A percentile compares a stretch with the other conserved stretches of the same genome.
phyloP scores from a whole-genome alignment of 306 rosid species.

The Comarum palustre region DNA sequence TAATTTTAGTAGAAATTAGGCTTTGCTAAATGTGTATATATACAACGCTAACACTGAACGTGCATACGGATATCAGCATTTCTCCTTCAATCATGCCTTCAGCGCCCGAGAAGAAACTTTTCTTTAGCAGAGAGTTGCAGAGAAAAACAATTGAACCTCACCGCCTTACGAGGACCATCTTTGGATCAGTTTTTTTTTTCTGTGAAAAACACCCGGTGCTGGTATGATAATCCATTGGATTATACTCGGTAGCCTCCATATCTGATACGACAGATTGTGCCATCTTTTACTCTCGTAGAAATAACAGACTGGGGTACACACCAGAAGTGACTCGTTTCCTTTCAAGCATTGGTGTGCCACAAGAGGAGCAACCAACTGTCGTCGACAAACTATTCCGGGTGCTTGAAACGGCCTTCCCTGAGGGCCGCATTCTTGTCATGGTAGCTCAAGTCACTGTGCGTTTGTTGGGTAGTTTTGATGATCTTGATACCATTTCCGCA shows the following conservation, averaged over 20 bases:
- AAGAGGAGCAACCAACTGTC: background rate
- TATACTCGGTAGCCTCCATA: background rate
- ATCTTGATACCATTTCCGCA: background rate
- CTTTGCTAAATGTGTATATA: no score
- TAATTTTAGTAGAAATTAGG: no score
- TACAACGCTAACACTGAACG: no score
- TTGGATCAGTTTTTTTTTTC: no score
- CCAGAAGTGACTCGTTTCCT: background rate
- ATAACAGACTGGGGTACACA: background rate
- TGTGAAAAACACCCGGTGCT: no score
- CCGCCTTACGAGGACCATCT: no score
- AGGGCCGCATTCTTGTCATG: background rate
- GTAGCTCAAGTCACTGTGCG: background rate
- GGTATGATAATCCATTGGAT: background rate
- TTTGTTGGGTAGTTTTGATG: background rate
- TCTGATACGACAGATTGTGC: background rate
- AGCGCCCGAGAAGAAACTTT: no score
- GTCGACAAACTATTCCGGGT: background rate
- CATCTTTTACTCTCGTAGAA: background rate
- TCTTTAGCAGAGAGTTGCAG: no score
- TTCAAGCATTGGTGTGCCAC: background rate
- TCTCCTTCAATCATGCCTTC: no score
- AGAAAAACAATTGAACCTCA: no score
- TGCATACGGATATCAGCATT: no score
- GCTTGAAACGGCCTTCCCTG: background rate